Conservation (phyloP, 352 stramenopile species). For the Globisporangium megalacanthum region DNA sequence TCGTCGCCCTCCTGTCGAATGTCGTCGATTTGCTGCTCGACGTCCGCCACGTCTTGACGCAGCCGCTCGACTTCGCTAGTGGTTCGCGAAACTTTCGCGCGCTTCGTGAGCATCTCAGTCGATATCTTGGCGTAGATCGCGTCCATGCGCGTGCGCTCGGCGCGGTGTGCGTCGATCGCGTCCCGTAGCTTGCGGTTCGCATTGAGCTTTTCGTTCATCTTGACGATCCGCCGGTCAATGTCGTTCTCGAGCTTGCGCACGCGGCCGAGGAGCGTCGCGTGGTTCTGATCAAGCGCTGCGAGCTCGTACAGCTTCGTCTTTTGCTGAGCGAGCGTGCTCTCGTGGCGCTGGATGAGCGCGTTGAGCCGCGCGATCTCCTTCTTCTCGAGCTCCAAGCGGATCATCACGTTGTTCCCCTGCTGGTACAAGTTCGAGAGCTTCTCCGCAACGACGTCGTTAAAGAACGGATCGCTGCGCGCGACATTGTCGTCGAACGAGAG, state of each 20-base stretch:
- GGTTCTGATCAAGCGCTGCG: constrained; percentile 65
- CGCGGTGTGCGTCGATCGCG: constrained; percentile 58
- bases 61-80: constrained; percentile 52
- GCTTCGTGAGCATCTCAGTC: constrained; percentile 50
- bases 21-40: constrained; percentile 58
- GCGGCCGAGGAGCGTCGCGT: constrained; percentile 46
- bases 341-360: constrained; percentile 57
- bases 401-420: constrained; percentile 81
- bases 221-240: constrained; percentile 74
- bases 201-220: constrained; percentile 78
- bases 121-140: constrained; percentile 71
- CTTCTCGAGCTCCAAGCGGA: constrained; percentile 66
- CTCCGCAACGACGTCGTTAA: constrained; percentile 64
- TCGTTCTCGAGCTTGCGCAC: constrained; percentile 82
- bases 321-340: constrained; percentile 51
- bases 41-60: constrained; percentile 36
- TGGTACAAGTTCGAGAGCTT: constrained; percentile 75
- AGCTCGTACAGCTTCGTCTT: constrained; percentile 75
- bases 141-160: constrained; percentile 68
- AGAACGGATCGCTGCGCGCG: constrained; percentile 64
- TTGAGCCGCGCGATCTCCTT: constrained; percentile 70
- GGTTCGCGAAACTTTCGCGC: constrained; percentile 37
- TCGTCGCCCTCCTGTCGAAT: constrained; percentile 52
- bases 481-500: constrained; percentile 72
- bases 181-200: constrained; percentile 59